These are phyloP conservation scores for Bertia moriformis DNA, from an alignment of 2,329 filamentous ascomycete species.

Conservation along the genomic window DNA sequence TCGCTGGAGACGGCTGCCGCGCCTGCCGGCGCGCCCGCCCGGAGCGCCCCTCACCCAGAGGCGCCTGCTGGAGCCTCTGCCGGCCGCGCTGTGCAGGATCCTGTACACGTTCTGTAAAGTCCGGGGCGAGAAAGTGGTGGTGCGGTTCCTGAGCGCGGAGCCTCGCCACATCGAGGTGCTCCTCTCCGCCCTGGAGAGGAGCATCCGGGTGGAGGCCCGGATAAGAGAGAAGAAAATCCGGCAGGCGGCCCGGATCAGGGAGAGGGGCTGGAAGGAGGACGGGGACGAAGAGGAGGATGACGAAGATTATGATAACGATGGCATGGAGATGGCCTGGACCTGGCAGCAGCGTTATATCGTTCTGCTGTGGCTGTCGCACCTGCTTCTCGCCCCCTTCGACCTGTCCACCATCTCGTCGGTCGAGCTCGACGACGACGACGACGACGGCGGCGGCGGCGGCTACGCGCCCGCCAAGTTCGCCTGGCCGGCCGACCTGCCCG, in stretches of 20 bases:
- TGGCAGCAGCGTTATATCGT: constrained; percentile 88
- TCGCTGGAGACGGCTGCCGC: constrained; percentile 22
- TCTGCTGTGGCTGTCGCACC: constrained; percentile 73
- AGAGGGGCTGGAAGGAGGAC: constrained; percentile 20
- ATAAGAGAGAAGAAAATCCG: constrained; percentile 7
- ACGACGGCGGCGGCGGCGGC: too few relatives aligned
- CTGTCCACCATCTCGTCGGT: constrained; percentile 67
- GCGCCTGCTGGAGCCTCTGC: constrained; percentile 35
- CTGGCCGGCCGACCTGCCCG: constrained; percentile 48
- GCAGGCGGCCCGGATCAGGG: constrained; percentile 6
- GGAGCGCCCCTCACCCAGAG: constrained; percentile 8
- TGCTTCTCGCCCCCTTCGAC: constrained; percentile 79
- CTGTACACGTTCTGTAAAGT: constrained; percentile 91
- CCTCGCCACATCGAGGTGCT: constrained; percentile 71
- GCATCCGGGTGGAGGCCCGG: constrained; percentile 27
- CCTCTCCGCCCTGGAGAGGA: constrained; percentile 64
- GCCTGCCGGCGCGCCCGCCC: constrained; percentile 10
- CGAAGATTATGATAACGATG: constrained; percentile 4
- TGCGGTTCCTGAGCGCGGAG: constrained; percentile 81
- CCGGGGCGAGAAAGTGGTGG: constrained; percentile 80
- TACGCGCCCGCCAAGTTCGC: constrained; percentile 33
- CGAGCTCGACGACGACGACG: constrained; percentile 28
- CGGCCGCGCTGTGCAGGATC: constrained; percentile 61
- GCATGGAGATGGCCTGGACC: constrained; percentile 28
- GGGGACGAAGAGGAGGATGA: too few relatives aligned